phyloP scores from a whole-genome alignment of 129 eudicot species.

The Cynara cardunculus region DNA sequence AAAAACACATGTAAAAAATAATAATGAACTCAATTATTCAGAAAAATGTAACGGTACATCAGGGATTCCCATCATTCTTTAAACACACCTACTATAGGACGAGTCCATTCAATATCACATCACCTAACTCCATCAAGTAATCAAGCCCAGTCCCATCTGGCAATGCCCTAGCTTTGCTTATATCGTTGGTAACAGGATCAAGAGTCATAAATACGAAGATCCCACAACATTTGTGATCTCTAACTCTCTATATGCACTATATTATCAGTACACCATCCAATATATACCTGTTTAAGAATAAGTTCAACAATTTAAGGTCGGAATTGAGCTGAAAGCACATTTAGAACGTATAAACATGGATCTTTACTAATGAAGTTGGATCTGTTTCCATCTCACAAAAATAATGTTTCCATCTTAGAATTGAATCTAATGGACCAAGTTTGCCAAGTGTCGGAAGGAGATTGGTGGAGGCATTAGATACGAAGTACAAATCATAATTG shows the following conservation, averaged over 20 bases:
- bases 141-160: neutral
- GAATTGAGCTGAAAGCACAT: neutral
- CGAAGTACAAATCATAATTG: neutral
- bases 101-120: neutral
- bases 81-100: neutral
- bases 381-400: neutral
- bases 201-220: neutral
- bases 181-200: neutral
- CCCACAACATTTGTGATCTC: neutral
- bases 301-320: neutral
- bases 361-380: neutral
- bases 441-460: neutral
- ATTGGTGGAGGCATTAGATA: neutral
- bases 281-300: neutral
- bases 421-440: neutral
- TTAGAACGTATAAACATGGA: neutral
- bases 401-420: neutral
- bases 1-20: neutral
- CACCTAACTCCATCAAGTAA: neutral
- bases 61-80: neutral
- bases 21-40: neutral
- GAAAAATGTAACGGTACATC: neutral
- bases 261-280: neutral
- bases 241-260: neutral
- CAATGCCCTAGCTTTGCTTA: neutral